These are phyloP conservation scores for Nemania sp. DNA, from an alignment of 2,329 filamentous ascomycete species.

Conservation along the genomic window DNA sequence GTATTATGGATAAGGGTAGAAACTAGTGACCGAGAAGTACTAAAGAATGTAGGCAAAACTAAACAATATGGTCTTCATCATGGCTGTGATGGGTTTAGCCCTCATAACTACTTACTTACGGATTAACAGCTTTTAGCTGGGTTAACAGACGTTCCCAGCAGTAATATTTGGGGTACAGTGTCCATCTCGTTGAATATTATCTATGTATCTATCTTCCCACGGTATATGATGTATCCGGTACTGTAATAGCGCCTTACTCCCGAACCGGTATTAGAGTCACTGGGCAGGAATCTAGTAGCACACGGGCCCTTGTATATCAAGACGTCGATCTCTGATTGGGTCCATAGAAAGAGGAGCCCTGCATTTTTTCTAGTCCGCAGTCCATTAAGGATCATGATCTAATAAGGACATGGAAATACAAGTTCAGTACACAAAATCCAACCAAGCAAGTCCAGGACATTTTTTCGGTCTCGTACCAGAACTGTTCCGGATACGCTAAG, in stretches of 20 bases:
- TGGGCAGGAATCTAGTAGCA: conserved; percentile 31
- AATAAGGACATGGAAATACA: conserved; percentile 16
- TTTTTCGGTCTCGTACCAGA: conserved; percentile 12
- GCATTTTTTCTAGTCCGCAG: conserved; percentile 21
- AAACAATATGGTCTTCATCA: conserved; percentile 15
- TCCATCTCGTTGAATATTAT: conserved; percentile 19
- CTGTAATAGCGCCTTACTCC: conserved; percentile 27
- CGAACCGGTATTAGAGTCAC: conserved; percentile 27
- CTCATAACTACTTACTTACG: no score
- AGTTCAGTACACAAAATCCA: conserved; percentile 19
- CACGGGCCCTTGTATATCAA: conserved; percentile 24
- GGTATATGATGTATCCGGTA: conserved; percentile 25
- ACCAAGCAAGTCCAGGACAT: conserved; percentile 17
- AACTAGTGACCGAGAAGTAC: conserved; percentile 4
- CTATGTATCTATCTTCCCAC: no score
- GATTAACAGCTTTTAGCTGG: conserved; percentile 17
- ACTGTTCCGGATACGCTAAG: conserved; percentile 28
- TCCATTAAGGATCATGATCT: conserved; percentile 16
- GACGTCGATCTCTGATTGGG: conserved; percentile 16
- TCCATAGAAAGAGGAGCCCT: conserved; percentile 11
- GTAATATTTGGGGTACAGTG: background rate
- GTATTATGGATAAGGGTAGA: conserved; percentile 13
- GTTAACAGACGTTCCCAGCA: conserved; percentile 32
- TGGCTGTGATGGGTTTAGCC: no score
- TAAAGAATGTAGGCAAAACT: conserved; percentile 12